A percentile compares a stretch with the other conserved stretches of the same genome.
Conservation (phyloP, 805 yeast genomes). For the Ogataea trehaloabstinens region DNA sequence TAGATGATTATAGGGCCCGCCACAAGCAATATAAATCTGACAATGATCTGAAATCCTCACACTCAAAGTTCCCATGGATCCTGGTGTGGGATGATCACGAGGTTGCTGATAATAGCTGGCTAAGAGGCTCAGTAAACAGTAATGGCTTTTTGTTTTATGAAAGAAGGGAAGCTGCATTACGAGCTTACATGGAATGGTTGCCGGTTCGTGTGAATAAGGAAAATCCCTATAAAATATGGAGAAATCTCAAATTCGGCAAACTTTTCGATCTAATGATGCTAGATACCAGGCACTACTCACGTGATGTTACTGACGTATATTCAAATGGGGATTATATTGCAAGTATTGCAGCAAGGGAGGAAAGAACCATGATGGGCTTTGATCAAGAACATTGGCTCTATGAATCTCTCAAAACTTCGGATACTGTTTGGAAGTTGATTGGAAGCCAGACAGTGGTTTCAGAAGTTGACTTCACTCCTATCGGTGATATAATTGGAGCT, state of each 20-base stretch:
- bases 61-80: conserved; percentile 24
- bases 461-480: conserved; percentile 14
- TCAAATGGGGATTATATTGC: too few species aligned
- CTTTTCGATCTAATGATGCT: conserved; percentile 19
- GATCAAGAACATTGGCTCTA: conserved; percentile 28
- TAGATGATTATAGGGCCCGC: conserved; percentile 23
- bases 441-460: conserved; percentile 18
- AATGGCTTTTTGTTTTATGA: conserved; percentile 20
- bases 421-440: conserved; percentile 16
- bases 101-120: conserved; percentile 26
- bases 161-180: conserved; percentile 17
- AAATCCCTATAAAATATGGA: conserved; percentile 21
- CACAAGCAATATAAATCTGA: conserved; percentile 22
- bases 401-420: conserved; percentile 12
- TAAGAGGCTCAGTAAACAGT: conserved; percentile 22
- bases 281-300: too few species aligned
- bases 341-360: conserved; percentile 24
- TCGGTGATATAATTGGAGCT: conserved; percentile 19
- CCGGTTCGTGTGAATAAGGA: conserved; percentile 20
- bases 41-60: conserved; percentile 21
- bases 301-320: too few species aligned
- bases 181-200: conserved; percentile 27
- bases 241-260: conserved; percentile 21
- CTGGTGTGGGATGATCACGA: conserved; percentile 30
- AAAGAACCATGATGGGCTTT: conserved; percentile 26